phyloP scores from a whole-genome alignment of 768 basidiomycete genomes.

The Ramaria rubella region DNA sequence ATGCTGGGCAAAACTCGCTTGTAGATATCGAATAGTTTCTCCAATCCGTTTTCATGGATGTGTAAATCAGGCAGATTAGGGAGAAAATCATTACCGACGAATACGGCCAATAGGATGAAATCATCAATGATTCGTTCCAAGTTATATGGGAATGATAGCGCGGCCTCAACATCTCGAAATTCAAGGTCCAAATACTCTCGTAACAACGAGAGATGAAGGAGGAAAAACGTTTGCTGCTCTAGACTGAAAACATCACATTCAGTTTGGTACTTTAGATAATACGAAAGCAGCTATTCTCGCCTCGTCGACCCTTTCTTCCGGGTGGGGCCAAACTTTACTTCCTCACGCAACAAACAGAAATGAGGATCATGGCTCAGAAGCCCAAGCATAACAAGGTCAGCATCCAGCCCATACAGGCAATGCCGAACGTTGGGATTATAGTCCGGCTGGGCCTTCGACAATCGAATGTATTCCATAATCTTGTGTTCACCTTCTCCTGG shows the following conservation, averaged over 20 bases:
- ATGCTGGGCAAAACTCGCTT: slow-evolving; percentile 81
- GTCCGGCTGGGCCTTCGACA: slow-evolving; percentile 89
- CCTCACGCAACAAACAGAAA: slow-evolving; percentile 94
- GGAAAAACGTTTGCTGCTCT: slow-evolving; percentile 86
- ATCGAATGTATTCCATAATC: slow-evolving; percentile 98
- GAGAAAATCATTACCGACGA: slow-evolving; percentile 96
- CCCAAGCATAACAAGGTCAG: slow-evolving; percentile 97
- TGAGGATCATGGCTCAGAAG: slow-evolving; percentile 97
- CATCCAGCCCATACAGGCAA: slow-evolving; percentile 97
- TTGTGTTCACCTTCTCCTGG: slow-evolving; percentile 99
- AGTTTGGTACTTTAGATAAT: neutral
- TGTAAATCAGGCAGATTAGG: slow-evolving; percentile 95
- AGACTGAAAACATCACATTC: slow-evolving; percentile 29
- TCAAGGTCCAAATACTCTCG: slow-evolving; percentile 97
- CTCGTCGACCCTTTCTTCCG: slow-evolving; percentile 61
- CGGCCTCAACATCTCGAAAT: slow-evolving; percentile 65
- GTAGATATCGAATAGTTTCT: slow-evolving; percentile 90
- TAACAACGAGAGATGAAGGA: slow-evolving; percentile 89
- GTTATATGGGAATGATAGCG: slow-evolving; percentile 74
- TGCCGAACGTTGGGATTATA: slow-evolving; percentile 97
- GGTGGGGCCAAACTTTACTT: slow-evolving; percentile 92
- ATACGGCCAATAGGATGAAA: slow-evolving; percentile 93
- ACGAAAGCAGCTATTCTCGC: slow-evolving; percentile 24
- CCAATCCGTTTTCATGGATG: slow-evolving; percentile 95
- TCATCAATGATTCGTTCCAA: slow-evolving; percentile 96